These are phyloP conservation scores for Dryas alaskensis DNA, from an alignment of 306 rosid species.

Conservation along the genomic window DNA sequence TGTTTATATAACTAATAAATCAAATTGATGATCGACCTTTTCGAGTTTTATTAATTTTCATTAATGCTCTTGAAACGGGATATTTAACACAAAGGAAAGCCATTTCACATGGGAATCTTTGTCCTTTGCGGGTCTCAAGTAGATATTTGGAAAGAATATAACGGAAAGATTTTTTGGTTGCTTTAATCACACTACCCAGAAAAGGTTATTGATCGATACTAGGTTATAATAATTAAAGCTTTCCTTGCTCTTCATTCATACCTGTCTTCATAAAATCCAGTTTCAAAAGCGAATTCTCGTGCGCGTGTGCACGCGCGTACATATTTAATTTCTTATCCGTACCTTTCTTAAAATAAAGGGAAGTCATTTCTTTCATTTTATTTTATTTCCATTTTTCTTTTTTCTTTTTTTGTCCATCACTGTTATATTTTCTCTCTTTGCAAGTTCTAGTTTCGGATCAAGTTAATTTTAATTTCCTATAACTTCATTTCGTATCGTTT, in stretches of 20 bases:
- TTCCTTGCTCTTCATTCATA: not conserved
- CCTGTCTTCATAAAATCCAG: not conserved
- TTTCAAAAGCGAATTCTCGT: not conserved
- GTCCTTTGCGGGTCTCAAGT: not conserved
- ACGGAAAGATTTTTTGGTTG: not conserved
- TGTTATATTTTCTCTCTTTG: not conserved
- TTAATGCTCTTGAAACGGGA: not conserved
- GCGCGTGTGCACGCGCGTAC: no score
- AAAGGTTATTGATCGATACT: not conserved
- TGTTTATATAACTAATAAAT: not conserved
- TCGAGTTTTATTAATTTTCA: slow-evolving; percentile 13
- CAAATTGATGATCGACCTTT: slow-evolving; percentile 11
- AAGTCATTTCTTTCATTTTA: not conserved
- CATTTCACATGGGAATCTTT: not conserved
- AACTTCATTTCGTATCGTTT: not conserved
- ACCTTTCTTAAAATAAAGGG: not conserved
- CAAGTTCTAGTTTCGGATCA: not conserved
- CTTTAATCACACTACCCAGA: not conserved
- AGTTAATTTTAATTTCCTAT: not conserved
- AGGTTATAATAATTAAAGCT: not conserved
- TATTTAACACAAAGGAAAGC: not conserved
- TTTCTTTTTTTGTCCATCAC: no score
- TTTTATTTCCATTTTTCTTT: no score
- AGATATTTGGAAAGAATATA: slow-evolving; percentile 1
- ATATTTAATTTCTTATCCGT: not conserved